phyloP scores from a whole-genome alignment of 139 green algal genomes.

The Spirogloea muscicola region DNA sequence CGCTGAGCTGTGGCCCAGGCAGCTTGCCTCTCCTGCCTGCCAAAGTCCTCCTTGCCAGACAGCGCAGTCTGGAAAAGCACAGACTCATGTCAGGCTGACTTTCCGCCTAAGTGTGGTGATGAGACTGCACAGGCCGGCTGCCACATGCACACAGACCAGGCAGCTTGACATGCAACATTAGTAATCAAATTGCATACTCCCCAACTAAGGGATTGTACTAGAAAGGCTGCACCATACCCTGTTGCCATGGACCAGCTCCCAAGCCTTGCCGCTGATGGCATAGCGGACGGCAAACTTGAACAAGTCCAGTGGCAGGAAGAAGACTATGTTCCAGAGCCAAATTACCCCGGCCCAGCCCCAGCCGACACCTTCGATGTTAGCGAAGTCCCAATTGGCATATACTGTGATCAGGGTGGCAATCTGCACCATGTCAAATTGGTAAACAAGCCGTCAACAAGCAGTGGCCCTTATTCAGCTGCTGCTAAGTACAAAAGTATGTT shows the following conservation, averaged over 20 bases:
- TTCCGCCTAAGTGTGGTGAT: too few species aligned
- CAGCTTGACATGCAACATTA: too few species aligned
- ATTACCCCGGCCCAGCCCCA: constrained; percentile 42
- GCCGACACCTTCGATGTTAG: constrained; percentile 8
- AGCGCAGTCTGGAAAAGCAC: constrained; percentile 6
- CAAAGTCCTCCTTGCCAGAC: constrained; percentile 32
- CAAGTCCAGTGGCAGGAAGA: constrained; percentile 42
- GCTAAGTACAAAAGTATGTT: too few species aligned
- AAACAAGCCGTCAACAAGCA: too few species aligned
- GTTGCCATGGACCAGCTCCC: constrained; percentile 20
- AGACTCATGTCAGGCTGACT: too few species aligned
- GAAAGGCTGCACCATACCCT: too few species aligned
- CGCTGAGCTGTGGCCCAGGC: constrained; percentile 35
- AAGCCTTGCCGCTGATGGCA: constrained; percentile 14
- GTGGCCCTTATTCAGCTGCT: too few species aligned
- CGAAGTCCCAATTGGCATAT: constrained; percentile 47
- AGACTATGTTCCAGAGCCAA: constrained; percentile 37
- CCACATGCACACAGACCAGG: too few species aligned
- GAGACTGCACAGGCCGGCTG: too few species aligned
- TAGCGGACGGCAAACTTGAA: constrained; percentile 44
- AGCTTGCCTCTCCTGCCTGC: constrained; percentile 18
- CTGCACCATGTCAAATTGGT: too few species aligned
- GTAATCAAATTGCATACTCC: too few species aligned
- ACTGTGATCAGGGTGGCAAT: constrained; percentile 47
- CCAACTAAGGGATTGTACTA: too few species aligned